Base-by-base conservation (phyloP, 345 rosid species). In the Citrus inodora region DNA sequence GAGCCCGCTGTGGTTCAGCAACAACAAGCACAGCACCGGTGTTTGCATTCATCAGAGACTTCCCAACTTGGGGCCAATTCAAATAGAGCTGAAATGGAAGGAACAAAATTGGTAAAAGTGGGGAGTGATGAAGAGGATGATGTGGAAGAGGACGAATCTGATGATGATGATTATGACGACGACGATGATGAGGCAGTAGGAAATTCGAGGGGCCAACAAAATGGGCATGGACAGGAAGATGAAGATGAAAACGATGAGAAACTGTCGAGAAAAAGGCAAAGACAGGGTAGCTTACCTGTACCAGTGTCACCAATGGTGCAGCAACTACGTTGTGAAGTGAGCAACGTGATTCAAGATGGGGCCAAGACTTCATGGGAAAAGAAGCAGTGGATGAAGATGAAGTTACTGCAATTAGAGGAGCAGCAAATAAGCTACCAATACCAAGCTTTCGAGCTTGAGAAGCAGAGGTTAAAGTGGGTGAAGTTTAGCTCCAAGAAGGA, bases 401-500 rank as follows among this genome's bases (percentile, higher is more conserved):
- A 79, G 80, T 22, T 85, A 51, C 21, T 94, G 84, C 90, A 92
- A 80, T 28, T 94, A 14, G 98, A 97, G 76, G 94, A 94, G 83
- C 90, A 86, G 85, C 90, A 85, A 80, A 84, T 94, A 48, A 87
- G 81, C 80, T 91, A 87, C 75, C 92, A 86, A 71, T 77, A 71
- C 78, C 86, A 93, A 78, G 94, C 92, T 2, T 86, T 82, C 30
- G 93, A 92, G 85, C 89, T 97, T 7, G 99, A 97, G 89, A 97
- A 91, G 87, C 95, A 92, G 80, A 87, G 95, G 85, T 73, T 94
- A 58, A 97, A 97, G 80, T 97, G 99, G 99, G 81, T 94, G 79
- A 94, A 88, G 73, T 97, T 92, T 75, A 86, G 94, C 70, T 81
- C 92, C 71, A 92, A 91, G 88, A 97, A 97, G 75, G 99, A 93